phyloP scores from a whole-genome alignment of 192 early-diverging fungal genomes.

The Coemansia sp. region DNA sequence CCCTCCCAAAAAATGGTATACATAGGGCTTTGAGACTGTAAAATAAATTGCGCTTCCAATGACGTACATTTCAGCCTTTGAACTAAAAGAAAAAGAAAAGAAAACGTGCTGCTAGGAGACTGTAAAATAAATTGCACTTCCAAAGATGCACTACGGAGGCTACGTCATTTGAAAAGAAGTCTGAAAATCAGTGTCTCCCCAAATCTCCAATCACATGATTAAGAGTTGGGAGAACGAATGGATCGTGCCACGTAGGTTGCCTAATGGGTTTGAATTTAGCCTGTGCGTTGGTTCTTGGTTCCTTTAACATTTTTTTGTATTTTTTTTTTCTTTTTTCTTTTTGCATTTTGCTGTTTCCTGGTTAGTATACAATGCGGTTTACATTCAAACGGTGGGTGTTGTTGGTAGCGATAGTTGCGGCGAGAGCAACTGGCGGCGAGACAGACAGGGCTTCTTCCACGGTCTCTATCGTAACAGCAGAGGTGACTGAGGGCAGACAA shows the following conservation, averaged over 20 bases:
- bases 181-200: too few relatives aligned
- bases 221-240: not conserved
- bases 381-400: not conserved
- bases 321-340: not conserved
- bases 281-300: not conserved
- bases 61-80: not conserved
- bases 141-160: too few relatives aligned
- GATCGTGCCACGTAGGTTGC: not conserved
- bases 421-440: not conserved
- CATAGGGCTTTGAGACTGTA: too few relatives aligned
- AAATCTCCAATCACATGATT: too few relatives aligned
- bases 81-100: too few relatives aligned
- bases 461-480: not conserved
- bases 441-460: not conserved
- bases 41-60: too few relatives aligned
- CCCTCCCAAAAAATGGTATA: too few relatives aligned
- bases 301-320: not conserved
- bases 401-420: not conserved
- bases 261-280: not conserved
- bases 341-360: not conserved
- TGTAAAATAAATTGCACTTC: too few relatives aligned
- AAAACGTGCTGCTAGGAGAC: too few relatives aligned
- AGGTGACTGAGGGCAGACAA: not conserved
- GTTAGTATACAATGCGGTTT: not conserved
- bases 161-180: too few relatives aligned